Base-by-base conservation (phyloP, 2,329 filamentous ascomycete genomes). In the Camillea tinctor region DNA sequence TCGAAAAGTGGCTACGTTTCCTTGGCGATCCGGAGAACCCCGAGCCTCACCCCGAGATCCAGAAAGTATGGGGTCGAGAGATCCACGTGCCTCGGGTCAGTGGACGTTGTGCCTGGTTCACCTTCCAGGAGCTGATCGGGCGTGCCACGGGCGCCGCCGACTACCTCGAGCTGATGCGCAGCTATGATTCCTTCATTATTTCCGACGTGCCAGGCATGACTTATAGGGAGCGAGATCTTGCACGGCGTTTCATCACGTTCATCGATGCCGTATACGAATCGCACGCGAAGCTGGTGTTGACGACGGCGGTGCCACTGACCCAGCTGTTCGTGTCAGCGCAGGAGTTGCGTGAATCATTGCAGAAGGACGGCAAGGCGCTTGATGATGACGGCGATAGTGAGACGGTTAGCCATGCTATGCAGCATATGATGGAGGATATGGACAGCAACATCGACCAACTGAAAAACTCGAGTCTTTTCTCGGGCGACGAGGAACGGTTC, bases 191-290 rank as follows among this genome's bases (percentile, higher is more conserved):
- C 1, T 98, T 99, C 71, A 86, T 99, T 65, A 85, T 99, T 9
- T 97, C 93, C 0, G 90, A 93, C 55, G 88, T 98, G 1, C 95
- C 95, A 0, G 91, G 89, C 5, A 98, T 99, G 95, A 95, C 89
- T 49, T 85, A 92, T 66, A 86, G 87, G 57, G 87, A 93, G 71
- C 87, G 95, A 20, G 95, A 99, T 77, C 83, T 97, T 48, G 95
- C 95, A 0, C 82, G 95, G 13, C 84, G 95, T 4, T 97, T 99
- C 76, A 99, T 99, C 74, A 99, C 94, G 0, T 97, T 99, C 69
- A 92, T 99, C 66, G 95, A 99, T 73, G 94, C 95, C 5, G 89
- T 97, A 4, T 99, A 99, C 72, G 95, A 99, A 76, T 82, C 84
- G 24, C 85, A 94, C 75, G 93, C 93, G n/a, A 98, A 97, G 77